These are phyloP conservation scores for Syncephalis plumigaleata DNA, from an alignment of 371 early-diverging fungal genomes.

Conservation along the genomic window DNA sequence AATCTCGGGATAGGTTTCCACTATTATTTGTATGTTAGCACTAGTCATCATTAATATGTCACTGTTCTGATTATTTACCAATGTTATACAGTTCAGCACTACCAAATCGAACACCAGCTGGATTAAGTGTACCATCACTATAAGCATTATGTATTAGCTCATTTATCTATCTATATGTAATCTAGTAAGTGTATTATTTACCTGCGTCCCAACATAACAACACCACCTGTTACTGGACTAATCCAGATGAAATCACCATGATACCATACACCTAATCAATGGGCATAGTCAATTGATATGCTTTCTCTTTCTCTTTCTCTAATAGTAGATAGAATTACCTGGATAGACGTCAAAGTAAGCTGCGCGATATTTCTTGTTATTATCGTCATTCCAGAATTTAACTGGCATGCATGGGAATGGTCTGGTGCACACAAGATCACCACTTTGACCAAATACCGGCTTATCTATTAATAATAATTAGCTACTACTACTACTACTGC, in stretches of 20 bases:
- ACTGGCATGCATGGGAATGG: constrained; percentile 98
- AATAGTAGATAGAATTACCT: too few species aligned
- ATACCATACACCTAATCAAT: constrained; percentile 52
- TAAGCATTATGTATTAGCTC: background rate
- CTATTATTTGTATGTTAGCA: constrained; percentile 7
- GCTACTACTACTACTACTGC: too few species aligned
- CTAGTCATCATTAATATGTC: background rate
- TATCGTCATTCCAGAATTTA: constrained; percentile 68
- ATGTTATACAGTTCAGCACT: constrained; percentile 90
- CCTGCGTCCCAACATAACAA: constrained; percentile 87
- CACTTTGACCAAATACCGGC: constrained; percentile 53
- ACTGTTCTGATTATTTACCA: constrained; percentile 4
- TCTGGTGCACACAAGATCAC: constrained; percentile 80
- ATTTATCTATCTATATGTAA: constrained; percentile 1
- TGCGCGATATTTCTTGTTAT: constrained; percentile 48
- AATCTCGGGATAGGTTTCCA: constrained; percentile 44
- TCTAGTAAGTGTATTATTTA: constrained; percentile 1
- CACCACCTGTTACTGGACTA: constrained; percentile 72
- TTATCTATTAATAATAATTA: too few species aligned
- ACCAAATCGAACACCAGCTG: constrained; percentile 88
- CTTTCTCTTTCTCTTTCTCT: too few species aligned
- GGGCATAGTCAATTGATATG: too few species aligned
- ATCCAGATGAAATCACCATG: constrained; percentile 90
- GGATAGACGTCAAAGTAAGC: constrained; percentile 83
- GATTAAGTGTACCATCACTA: constrained; percentile 91